phyloP scores from a whole-genome alignment of 2,329 filamentous ascomycete species.

The Lomentospora prolificans region DNA sequence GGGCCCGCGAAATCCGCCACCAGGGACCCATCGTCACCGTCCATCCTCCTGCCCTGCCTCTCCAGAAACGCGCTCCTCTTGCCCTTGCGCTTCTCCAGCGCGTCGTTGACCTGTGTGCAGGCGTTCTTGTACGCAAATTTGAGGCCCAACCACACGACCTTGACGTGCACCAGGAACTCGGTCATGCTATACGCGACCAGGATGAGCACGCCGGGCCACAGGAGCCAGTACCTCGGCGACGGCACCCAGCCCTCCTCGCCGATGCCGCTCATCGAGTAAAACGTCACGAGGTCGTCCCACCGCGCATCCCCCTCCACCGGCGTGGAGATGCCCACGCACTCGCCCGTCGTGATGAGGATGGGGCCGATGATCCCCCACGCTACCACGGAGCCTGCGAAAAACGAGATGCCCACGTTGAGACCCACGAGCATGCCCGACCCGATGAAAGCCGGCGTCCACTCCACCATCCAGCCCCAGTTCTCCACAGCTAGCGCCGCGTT shows the following conservation, averaged over 20 bases:
- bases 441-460: slow-evolving; percentile 51
- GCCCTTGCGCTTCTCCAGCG: slow-evolving; percentile 20
- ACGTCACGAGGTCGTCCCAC: slow-evolving; percentile 22
- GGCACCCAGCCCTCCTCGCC: slow-evolving; percentile 19
- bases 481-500: slow-evolving; percentile 41
- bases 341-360: slow-evolving; percentile 38
- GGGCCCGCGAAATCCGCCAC: slow-evolving; percentile 29
- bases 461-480: slow-evolving; percentile 53
- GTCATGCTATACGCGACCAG: slow-evolving; percentile 29
- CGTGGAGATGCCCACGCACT: slow-evolving; percentile 33
- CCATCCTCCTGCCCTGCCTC: slow-evolving; percentile 24
- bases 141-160: slow-evolving; percentile 24
- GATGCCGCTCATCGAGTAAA: slow-evolving; percentile 21
- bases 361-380: slow-evolving; percentile 45
- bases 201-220: slow-evolving; percentile 34
- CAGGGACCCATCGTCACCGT: slow-evolving; percentile 17
- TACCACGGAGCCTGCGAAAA: slow-evolving; percentile 44
- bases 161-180: slow-evolving; percentile 31
- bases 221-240: slow-evolving; percentile 31
- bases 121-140: slow-evolving; percentile 23
- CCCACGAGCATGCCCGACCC: slow-evolving; percentile 43
- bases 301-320: slow-evolving; percentile 12
- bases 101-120: slow-evolving; percentile 19
- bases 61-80: slow-evolving; percentile 23
- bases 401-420: slow-evolving; percentile 47